Conservation (phyloP, 768 basidiomycete genomes). For the Terana coerulea region DNA sequence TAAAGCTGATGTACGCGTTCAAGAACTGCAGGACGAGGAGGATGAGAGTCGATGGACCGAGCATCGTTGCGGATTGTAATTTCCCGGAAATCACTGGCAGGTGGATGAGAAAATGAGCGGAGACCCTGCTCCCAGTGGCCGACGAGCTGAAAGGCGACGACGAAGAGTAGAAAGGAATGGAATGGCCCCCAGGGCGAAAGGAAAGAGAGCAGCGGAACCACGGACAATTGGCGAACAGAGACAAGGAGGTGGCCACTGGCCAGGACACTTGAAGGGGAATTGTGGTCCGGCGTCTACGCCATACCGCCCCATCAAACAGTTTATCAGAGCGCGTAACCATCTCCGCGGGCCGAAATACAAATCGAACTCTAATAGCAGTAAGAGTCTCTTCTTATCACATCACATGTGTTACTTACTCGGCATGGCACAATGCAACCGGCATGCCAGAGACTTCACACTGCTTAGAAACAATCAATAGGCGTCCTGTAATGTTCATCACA, state of each 20-base stretch:
- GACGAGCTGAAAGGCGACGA: conserved; percentile 23
- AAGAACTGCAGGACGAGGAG: conserved; percentile 24
- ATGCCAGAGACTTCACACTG: neutral
- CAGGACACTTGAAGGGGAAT: no score
- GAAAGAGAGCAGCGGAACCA: conserved; percentile 16
- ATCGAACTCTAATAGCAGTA: neutral
- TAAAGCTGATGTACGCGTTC: conserved; percentile 22
- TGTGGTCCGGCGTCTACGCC: neutral
- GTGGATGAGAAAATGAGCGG: conserved; percentile 22
- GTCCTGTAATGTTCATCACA: neutral
- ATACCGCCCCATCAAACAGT: neutral
- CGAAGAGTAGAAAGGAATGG: conserved; percentile 22
- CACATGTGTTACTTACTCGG: conserved; percentile 8
- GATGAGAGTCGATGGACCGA: conserved; percentile 18
- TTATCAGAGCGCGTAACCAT: conserved; percentile 6
- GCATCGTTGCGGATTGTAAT: conserved; percentile 25
- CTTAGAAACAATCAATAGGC: conserved; percentile 6
- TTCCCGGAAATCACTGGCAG: conserved; percentile 14
- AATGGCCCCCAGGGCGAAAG: conserved; percentile 33
- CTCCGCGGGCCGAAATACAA: neutral
- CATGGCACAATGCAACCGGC: conserved; percentile 8
- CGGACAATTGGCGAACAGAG: conserved; percentile 16
- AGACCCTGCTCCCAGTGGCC: conserved; percentile 37
- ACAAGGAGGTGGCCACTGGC: conserved; percentile 15
- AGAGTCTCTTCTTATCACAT: neutral